These are phyloP conservation scores for Claviceps maximensis DNA, from an alignment of 2,329 filamentous ascomycete genomes.

Conservation along the genomic window DNA sequence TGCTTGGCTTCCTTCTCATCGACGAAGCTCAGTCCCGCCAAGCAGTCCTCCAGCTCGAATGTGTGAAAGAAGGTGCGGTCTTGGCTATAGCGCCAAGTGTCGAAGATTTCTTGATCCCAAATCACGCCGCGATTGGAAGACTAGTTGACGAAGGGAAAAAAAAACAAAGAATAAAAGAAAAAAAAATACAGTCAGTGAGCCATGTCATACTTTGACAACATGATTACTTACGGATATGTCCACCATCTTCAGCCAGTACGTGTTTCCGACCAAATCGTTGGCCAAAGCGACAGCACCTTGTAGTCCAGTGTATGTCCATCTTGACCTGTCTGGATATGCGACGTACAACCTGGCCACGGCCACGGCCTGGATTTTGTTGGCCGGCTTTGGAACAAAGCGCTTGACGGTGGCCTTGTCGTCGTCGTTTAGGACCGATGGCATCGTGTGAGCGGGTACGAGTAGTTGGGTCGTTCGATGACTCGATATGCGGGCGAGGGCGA, in stretches of 20 bases:
- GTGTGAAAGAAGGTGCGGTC: constrained; percentile 96
- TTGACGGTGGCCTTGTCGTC: constrained; percentile 96
- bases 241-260: constrained; percentile 95
- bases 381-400: constrained; percentile 80
- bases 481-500: not conserved
- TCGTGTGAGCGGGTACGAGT: constrained; percentile 17
- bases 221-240: constrained; percentile 63
- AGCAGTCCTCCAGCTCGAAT: constrained; percentile 87
- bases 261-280: constrained; percentile 89
- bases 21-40: constrained; percentile 80
- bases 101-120: constrained; percentile 97
- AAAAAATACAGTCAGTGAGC: constrained; percentile 3
- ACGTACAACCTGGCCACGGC: constrained; percentile 89
- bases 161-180: too few relatives aligned
- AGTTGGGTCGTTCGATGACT: not conserved
- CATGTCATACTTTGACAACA: not conserved
- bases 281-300: constrained; percentile 85
- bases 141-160: constrained; percentile 26
- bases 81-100: constrained; percentile 88
- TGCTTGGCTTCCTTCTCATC: constrained; percentile 97
- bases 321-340: constrained; percentile 69
- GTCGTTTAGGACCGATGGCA: constrained; percentile 65
- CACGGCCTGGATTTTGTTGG: constrained; percentile 95
- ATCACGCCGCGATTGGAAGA: constrained; percentile 71
- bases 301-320: constrained; percentile 89